phyloP scores from a whole-genome alignment of 2,329 filamentous ascomycete species.

The Fusarium pseudoanthophilum region DNA sequence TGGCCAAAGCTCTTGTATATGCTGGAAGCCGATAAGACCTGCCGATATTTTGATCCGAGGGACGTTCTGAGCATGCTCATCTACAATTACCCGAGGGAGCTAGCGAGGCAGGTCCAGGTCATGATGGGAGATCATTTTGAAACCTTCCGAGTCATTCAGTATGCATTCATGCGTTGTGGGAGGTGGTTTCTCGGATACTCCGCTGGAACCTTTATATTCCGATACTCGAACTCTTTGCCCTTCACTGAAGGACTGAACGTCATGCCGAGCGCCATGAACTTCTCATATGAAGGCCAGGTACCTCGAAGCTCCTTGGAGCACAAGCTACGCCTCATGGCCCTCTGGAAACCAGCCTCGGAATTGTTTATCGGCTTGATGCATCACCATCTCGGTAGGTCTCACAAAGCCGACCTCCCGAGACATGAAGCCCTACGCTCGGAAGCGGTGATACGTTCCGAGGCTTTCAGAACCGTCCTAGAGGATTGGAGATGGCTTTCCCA shows the following conservation, averaged over 20 bases:
- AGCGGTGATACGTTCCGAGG: not conserved
- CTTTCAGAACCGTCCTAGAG: not conserved
- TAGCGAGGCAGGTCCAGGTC: not conserved
- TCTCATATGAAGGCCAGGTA: slow-evolving; percentile 16
- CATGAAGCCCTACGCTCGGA: not conserved
- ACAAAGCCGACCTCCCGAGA: not conserved
- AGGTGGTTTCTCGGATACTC: not conserved
- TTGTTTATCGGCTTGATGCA: slow-evolving; percentile 15
- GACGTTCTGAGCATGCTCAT: not conserved
- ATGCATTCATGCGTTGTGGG: not conserved
- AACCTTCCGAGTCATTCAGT: not conserved
- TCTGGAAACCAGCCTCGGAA: not conserved
- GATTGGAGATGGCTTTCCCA: not conserved
- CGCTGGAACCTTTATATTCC: slow-evolving; percentile 42
- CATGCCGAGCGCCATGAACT: not conserved
- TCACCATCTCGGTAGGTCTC: not conserved
- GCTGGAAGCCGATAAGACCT: not conserved
- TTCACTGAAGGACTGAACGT: not conserved
- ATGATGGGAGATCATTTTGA: not conserved
- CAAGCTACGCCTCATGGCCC: not conserved
- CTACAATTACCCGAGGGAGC: not conserved
- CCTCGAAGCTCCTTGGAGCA: not conserved
- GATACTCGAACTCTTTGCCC: slow-evolving; percentile 5
- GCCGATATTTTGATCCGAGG: not conserved
- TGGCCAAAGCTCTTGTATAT: not conserved